Conservation (phyloP, 2,329 filamentous ascomycete species). For the Pyrenochaeta sp. region DNA sequence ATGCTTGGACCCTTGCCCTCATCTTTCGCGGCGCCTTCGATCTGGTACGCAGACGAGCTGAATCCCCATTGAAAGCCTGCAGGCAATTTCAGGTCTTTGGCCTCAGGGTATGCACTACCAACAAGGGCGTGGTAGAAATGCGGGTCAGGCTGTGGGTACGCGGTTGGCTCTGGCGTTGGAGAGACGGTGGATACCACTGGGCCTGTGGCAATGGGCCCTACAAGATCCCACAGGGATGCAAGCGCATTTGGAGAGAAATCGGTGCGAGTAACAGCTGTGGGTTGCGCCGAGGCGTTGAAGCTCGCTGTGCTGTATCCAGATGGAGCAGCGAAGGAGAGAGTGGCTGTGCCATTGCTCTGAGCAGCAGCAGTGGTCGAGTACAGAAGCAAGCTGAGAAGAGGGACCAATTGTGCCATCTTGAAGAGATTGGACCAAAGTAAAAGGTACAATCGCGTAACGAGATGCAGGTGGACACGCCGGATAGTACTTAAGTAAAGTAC, state of each 20-base stretch:
- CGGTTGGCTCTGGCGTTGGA: slow-evolving; percentile 54
- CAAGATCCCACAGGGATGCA: slow-evolving; percentile 56
- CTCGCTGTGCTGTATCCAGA: slow-evolving; percentile 48
- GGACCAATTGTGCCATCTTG: slow-evolving; percentile 30
- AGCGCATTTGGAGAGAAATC: slow-evolving; percentile 59
- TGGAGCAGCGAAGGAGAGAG: slow-evolving; percentile 40
- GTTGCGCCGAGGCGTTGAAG: slow-evolving; percentile 55
- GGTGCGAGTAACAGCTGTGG: slow-evolving; percentile 53
- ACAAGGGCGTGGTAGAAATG: slow-evolving; percentile 55
- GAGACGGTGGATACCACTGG: slow-evolving; percentile 53
- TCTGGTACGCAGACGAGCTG: slow-evolving; percentile 52
- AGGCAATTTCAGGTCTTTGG: slow-evolving; percentile 51
- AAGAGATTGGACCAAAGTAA: not conserved
- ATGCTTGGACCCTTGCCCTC: slow-evolving; percentile 55
- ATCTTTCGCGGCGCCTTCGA: slow-evolving; percentile 54
- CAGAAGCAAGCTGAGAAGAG: slow-evolving; percentile 26
- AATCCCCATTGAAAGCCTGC: slow-evolving; percentile 55
- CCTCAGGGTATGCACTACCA: slow-evolving; percentile 42
- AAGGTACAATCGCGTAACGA: slow-evolving; percentile 1
- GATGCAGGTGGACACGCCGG: not conserved
- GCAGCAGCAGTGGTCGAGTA: slow-evolving; percentile 18
- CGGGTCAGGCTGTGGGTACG: slow-evolving; percentile 49
- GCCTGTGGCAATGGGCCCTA: slow-evolving; percentile 54
- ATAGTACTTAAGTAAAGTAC: slow-evolving; percentile 20
- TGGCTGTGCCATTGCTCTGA: slow-evolving; percentile 24